A percentile compares a stretch with the other conserved stretches of the same genome.
Conservation (phyloP, 2,329 filamentous ascomycete species). For the Colletotrichum sp. region DNA sequence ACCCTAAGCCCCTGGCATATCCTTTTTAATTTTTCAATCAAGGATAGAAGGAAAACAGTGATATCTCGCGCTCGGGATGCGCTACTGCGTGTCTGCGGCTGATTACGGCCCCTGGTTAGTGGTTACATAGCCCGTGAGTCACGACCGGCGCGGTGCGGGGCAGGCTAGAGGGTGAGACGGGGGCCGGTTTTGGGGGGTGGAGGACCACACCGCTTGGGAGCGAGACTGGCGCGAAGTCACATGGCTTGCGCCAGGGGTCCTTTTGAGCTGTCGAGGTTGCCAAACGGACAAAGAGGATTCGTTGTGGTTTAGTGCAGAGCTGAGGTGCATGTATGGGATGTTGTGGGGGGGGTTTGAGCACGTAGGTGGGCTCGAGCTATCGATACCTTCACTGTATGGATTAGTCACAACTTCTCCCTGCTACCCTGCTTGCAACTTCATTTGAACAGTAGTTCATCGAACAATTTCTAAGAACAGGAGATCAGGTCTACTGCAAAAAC, state of each 20-base stretch:
- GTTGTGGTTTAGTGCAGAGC: neutral
- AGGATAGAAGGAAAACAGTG: neutral
- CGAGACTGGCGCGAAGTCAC: conserved; percentile 34
- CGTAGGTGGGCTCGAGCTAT: neutral
- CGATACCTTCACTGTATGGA: neutral
- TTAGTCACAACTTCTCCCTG: neutral
- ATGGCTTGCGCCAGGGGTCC: conserved; percentile 23
- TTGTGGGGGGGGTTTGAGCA: neutral
- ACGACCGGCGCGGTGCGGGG: conserved; percentile 19
- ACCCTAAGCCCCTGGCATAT: neutral
- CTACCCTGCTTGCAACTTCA: neutral
- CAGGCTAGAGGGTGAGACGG: neutral
- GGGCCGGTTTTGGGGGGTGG: neutral
- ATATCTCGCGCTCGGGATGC: neutral
- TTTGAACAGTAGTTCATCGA: rapidly evolving
- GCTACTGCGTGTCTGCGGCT: neutral
- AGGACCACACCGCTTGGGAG: conserved; percentile 5
- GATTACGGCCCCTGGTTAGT: neutral
- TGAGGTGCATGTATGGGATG: neutral
- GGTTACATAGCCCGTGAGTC: conserved; percentile 25
- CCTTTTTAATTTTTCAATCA: neutral
- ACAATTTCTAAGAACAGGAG: neutral
- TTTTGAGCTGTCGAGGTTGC: neutral
- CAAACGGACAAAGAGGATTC: neutral
- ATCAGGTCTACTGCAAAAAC: neutral